Conservation (phyloP, 2,329 filamentous ascomycete species). For the Sporothrix pallida region DNA sequence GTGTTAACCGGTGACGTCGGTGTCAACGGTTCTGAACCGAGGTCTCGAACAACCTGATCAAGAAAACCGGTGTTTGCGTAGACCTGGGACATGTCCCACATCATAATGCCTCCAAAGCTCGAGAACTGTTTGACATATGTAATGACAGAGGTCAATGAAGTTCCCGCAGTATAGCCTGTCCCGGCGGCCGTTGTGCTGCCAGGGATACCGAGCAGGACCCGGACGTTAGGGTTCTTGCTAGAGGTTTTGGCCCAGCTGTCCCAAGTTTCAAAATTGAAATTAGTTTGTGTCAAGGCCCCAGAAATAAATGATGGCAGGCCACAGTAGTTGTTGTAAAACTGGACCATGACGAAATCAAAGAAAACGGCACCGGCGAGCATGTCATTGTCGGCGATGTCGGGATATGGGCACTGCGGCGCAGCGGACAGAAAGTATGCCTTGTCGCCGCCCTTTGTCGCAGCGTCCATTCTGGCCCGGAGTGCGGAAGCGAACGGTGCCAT, state of each 20-base stretch:
- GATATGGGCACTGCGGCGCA: constrained; percentile 71
- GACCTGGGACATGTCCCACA: constrained; percentile 70
- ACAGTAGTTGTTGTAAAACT: constrained; percentile 75
- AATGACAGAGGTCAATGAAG: constrained; percentile 57
- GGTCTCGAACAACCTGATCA: constrained; percentile 48
- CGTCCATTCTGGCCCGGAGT: constrained; percentile 62
- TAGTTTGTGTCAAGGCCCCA: constrained; percentile 53
- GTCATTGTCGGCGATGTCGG: constrained; percentile 63
- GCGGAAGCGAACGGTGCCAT: constrained; percentile 65
- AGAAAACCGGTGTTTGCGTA: constrained; percentile 65
- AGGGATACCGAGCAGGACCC: constrained; percentile 66
- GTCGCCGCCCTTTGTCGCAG: constrained; percentile 51
- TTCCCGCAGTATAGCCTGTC: constrained; percentile 59
- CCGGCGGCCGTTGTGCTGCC: constrained; percentile 58
- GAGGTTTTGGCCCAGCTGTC: constrained; percentile 66
- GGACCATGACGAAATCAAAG: constrained; percentile 67
- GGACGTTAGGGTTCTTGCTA: constrained; percentile 64
- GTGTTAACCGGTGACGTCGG: constrained; percentile 27
- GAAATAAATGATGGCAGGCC: constrained; percentile 59
- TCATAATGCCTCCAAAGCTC: constrained; percentile 71
- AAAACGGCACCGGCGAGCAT: constrained; percentile 60
- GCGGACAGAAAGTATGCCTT: constrained; percentile 66
- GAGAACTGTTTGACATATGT: constrained; percentile 59
- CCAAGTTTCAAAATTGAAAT: constrained; percentile 69
- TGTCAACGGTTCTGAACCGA: constrained; percentile 40